A percentile compares a stretch with the other conserved stretches of the same genome.
Evolutionary conservation across 176 grass and related monocot genomes (phyloP).

Genomic region (Dendrocalamus sinicus): DNA sequence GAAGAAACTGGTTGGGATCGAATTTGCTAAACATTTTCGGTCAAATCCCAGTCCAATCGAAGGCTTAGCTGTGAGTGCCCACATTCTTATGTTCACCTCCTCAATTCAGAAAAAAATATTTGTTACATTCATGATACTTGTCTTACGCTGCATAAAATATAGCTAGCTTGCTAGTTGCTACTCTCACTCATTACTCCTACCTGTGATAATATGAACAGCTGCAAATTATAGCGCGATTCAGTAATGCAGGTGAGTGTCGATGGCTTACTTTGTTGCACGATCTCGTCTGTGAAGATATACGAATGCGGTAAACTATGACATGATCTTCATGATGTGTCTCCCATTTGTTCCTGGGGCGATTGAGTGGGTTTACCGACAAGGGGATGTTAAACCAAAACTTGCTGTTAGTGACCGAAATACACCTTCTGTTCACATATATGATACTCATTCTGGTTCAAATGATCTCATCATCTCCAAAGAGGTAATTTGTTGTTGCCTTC

Average conservation of each 20-base stretch:
- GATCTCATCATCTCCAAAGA: slow-evolving; percentile 93
- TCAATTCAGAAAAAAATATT: not conserved
- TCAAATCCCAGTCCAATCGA: slow-evolving; percentile 97
- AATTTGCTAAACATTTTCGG: slow-evolving; percentile 98
- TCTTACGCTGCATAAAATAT: not conserved
- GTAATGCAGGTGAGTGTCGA: slow-evolving; percentile 81
- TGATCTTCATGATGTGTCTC: slow-evolving; percentile 99
- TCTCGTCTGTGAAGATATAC: slow-evolving; percentile 93
- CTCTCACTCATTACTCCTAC: not conserved
- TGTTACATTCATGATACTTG: not conserved
- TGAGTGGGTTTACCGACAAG: slow-evolving; percentile 90
- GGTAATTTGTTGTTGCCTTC: slow-evolving; percentile 48
- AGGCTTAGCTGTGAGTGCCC: slow-evolving; percentile 85
- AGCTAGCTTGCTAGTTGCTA: slow-evolving; percentile 25
- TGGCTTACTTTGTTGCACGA: slow-evolving; percentile 95
- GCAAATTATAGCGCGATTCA: slow-evolving; percentile 61
- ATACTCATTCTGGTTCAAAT: slow-evolving; percentile 82
- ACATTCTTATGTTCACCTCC: slow-evolving; percentile 24
- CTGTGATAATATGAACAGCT: slow-evolving; percentile 12
- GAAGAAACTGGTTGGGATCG: slow-evolving; percentile 83
- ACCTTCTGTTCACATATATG: slow-evolving; percentile 79
- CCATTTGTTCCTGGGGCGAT: slow-evolving; percentile 78
- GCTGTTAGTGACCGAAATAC: slow-evolving; percentile 81
- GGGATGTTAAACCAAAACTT: slow-evolving; percentile 90
- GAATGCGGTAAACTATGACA: slow-evolving; percentile 99